Percentiles rank a stretch among this genome's conserved stretches.
Evolutionary conservation across 441 rosid species (phyloP).

Genomic region (Erysimum cheiri): DNA sequence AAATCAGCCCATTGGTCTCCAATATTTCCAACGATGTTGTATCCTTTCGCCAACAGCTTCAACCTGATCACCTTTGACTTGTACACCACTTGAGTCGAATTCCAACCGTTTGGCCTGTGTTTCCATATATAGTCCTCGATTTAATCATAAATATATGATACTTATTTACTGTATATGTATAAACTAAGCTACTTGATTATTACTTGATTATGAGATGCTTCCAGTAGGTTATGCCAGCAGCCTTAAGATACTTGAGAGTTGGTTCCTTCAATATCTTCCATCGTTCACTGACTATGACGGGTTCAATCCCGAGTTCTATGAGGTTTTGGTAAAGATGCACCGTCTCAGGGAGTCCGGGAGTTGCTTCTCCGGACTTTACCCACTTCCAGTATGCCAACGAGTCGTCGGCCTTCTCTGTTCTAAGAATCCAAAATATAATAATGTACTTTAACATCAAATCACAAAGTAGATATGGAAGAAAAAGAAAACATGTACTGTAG

Average conservation of each 20-base stretch:
- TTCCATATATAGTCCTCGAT: constrained; percentile 24
- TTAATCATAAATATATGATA: background rate
- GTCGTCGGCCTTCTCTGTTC: constrained; percentile 44
- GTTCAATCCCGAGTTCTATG: constrained; percentile 50
- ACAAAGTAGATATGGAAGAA: background rate
- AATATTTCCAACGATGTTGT: constrained; percentile 68
- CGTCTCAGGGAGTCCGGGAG: too few species aligned
- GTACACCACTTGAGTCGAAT: constrained; percentile 43
- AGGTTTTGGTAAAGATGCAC: constrained; percentile 53
- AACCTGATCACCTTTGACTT: constrained; percentile 57
- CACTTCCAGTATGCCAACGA: constrained; percentile 43
- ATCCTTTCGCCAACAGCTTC: constrained; percentile 56
- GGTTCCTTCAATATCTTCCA: constrained; percentile 15
- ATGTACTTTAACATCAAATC: background rate
- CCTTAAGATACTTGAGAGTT: constrained; percentile 55
- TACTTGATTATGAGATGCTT: constrained; percentile 61
- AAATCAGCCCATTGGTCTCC: constrained; percentile 88
- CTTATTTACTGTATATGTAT: constrained; percentile 3
- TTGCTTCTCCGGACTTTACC: constrained; percentile 42
- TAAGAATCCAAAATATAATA: constrained; percentile 19
- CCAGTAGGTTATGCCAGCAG: constrained; percentile 62
- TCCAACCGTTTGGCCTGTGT: constrained; percentile 52
- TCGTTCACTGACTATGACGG: constrained; percentile 66
- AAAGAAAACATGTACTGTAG: background rate
- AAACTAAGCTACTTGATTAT: constrained; percentile 17